A percentile compares a stretch with the other conserved stretches of the same genome.
Evolutionary conservation across 1,284 basidiomycete genomes (phyloP).

Genomic region (Pseudozyma tsukubaensis): DNA sequence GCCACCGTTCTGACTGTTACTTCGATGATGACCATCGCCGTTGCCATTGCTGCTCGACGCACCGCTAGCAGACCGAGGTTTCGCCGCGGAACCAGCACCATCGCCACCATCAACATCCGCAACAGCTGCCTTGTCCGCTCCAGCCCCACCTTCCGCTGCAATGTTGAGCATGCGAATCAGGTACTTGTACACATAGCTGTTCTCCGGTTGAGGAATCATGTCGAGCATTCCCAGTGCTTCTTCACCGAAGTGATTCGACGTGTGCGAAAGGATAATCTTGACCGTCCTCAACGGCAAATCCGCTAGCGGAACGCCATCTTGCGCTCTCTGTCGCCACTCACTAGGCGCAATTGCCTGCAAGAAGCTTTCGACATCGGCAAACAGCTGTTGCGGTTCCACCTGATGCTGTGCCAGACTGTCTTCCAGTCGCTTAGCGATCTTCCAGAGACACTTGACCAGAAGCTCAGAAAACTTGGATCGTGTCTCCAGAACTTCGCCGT

Average conservation of each 20-base stretch:
- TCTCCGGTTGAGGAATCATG: slow-evolving; percentile 58
- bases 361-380: slow-evolving; percentile 95
- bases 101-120: slow-evolving; percentile 75
- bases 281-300: slow-evolving; percentile 97
- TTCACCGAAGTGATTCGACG: slow-evolving; percentile 58
- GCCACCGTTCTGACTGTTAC: slow-evolving; percentile 70
- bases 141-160: slow-evolving; percentile 28
- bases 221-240: slow-evolving; percentile 60
- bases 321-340: slow-evolving; percentile 91
- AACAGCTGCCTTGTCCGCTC: slow-evolving; percentile 29
- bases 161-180: slow-evolving; percentile 61
- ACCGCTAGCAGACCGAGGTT: slow-evolving; percentile 24
- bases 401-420: slow-evolving; percentile 84
- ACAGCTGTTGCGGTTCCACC: slow-evolving; percentile 86
- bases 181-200: slow-evolving; percentile 64
- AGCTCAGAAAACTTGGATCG: slow-evolving; percentile 89
- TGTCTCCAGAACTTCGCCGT: slow-evolving; percentile 62
- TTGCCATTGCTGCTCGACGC: slow-evolving; percentile 11
- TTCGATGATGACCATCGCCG: slow-evolving; percentile 72
- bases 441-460: slow-evolving; percentile 98
- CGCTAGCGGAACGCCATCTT: slow-evolving; percentile 89
- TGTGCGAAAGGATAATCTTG: slow-evolving; percentile 74
- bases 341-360: slow-evolving; percentile 91
- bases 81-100: slow-evolving; percentile 70
- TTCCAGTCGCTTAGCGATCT: slow-evolving; percentile 91